phyloP scores from a whole-genome alignment of 306 rosid species.

The Alnus rubra region DNA sequence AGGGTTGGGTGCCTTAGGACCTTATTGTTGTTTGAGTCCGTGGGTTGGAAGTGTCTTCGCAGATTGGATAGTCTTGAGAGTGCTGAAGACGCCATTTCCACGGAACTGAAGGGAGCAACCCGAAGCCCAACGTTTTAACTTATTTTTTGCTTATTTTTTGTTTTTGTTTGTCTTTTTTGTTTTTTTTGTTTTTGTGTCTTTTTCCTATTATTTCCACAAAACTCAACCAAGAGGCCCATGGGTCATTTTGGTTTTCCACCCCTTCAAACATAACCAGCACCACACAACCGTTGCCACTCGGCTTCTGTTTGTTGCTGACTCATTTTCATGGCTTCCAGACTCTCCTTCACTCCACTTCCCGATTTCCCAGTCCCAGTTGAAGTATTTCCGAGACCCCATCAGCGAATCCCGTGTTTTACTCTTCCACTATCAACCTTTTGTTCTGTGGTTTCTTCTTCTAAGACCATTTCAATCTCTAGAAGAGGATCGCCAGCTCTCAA shows the following conservation, averaged over 20 bases:
- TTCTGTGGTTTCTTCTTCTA: slow-evolving; percentile 17
- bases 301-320: background rate
- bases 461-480: slow-evolving; percentile 42
- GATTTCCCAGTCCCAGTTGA: slow-evolving; percentile 24
- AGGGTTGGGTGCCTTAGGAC: slow-evolving; percentile 5
- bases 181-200: too few species aligned
- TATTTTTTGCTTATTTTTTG: background rate
- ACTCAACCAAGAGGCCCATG: too few species aligned
- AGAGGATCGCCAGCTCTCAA: slow-evolving; percentile 26
- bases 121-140: background rate
- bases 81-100: slow-evolving; percentile 51
- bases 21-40: slow-evolving; percentile 26
- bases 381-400: slow-evolving; percentile 30
- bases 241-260: background rate
- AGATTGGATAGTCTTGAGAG: slow-evolving; percentile 55
- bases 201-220: too few species aligned
- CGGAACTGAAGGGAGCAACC: background rate
- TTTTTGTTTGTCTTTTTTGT: background rate
- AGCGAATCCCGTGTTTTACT: slow-evolving; percentile 11
- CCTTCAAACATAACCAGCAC: slow-evolving; percentile 7
- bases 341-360: slow-evolving; percentile 35
- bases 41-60: slow-evolving; percentile 49
- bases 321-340: slow-evolving; percentile 53
- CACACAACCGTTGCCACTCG: background rate
- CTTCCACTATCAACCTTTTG: slow-evolving; percentile 26